Evolutionary conservation across 768 basidiomycete genomes (phyloP).

Genomic region (Fomitopsis pulvina): DNA sequence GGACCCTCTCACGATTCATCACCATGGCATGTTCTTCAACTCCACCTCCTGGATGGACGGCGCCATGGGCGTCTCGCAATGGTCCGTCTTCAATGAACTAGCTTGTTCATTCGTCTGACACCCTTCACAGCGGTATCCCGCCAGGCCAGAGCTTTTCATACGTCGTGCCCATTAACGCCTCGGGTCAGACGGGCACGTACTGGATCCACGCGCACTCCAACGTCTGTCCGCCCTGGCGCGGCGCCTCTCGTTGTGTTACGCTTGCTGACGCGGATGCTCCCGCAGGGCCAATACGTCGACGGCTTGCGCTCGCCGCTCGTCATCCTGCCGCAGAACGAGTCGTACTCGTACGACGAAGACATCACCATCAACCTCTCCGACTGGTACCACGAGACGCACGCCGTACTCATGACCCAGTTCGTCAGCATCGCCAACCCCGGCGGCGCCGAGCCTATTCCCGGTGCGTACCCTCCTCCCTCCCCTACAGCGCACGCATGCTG

Average conservation of each 20-base stretch:
- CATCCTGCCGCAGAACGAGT: conserved; percentile 62
- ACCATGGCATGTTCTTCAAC: conserved; percentile 96
- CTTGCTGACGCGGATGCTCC: not conserved
- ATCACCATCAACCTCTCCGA: conserved; percentile 82
- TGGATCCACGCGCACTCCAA: conserved; percentile 70
- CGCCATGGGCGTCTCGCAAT: conserved; percentile 76
- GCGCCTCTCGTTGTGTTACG: not conserved
- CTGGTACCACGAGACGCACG: conserved; percentile 86
- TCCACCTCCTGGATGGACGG: conserved; percentile 86
- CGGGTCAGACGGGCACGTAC: conserved; percentile 73
- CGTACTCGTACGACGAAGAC: conserved; percentile 80
- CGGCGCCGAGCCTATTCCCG: conserved; percentile 86
- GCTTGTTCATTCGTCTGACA: not conserved
- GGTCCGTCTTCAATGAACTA: conserved; percentile 37
- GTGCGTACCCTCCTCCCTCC: conserved; percentile 28
- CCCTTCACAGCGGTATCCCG: conserved; percentile 62
- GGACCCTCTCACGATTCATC: conserved; percentile 66
- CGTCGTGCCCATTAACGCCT: conserved; percentile 58
- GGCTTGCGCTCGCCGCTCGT: conserved; percentile 85
- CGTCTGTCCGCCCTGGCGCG: too few relatives aligned
- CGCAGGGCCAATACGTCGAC: conserved; percentile 84
- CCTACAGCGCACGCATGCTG: not conserved
- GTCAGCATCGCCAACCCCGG: conserved; percentile 69
- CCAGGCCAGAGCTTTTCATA: conserved; percentile 68
- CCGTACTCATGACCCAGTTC: conserved; percentile 55